Base-by-base conservation (phyloP, 2,329 filamentous ascomycete species). In the Aspergillus novoparasiticus region DNA sequence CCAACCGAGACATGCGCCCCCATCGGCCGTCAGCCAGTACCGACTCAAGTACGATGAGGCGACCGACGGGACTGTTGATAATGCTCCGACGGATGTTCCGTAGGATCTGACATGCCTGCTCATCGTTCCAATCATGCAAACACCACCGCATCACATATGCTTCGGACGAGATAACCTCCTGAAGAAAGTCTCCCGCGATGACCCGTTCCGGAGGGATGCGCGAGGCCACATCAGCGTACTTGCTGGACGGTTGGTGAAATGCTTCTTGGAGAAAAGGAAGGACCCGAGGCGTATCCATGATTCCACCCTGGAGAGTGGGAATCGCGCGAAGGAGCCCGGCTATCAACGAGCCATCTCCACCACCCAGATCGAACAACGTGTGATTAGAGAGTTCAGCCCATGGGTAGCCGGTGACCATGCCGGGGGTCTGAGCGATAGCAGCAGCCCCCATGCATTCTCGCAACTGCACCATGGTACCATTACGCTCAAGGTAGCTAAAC, bases 71-170 rank as follows among this genome's bases (percentile, higher is more conserved):
- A 10, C 19, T n/a, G 10, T 21, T 16, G 26, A 58, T 30, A 5
- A 58, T 58, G 41, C 39, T 48, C 9, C 19, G 39, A 6, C 56
- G 56, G 4, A 58, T 23, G 10, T 58, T 58, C 26, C 21, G 19
- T 45, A 58, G 26, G 6, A 58, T 58, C 5, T 28, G 26, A 6
- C 19, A 16, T 30, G 46, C 56, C 16, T 58, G 26, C 28, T 58
- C 56, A 19, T 58, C 56, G 10, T 21, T 34, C 56, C 56, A 58
- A 32, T 58, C 56, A 28, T 58, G 56, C 28, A 58, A 19, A 50
- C 56, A 58, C 56, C 41, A 58, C 8, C 23, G 19, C 56, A 58
- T 58, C 11, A 23, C 23, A 26, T 58, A 58, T 6, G 23, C 41
- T 21, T 28, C 12, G 10, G 39, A 41, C 0, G 39, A 19, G 3